Base-by-base conservation (phyloP, 2,329 filamentous ascomycete species). In the Cordyceps cateniannulata region DNA sequence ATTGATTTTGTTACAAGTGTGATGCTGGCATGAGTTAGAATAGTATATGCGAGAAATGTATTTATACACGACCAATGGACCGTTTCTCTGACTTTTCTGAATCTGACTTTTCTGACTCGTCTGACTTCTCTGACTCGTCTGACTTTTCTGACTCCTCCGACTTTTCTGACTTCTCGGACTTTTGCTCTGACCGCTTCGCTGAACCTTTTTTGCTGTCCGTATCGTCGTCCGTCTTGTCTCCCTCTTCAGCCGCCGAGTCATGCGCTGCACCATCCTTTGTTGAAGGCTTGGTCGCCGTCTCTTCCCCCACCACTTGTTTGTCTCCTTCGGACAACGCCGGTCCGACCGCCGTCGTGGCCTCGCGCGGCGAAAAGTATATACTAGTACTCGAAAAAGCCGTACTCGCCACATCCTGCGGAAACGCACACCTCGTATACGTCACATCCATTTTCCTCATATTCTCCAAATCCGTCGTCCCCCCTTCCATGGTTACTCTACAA, bases 331-430 rank as follows among this genome's bases (percentile, higher is more conserved):
- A 29, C 14, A 16, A 18, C 2, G 40, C 12, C 6, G 27, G 4
- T 9, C n/a, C 14, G 12, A 32, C 18, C 12, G 35, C 25, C 25
- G 25, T 10, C 7, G 10, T 24, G 52, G 54, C 22, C 29, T 59
- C 40, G 3, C 4, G 49, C 29, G 49, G 49, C 18, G 20, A 6
- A 75, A 76, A 78, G 59, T 79, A 77, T 8, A 79, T 71, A 20
- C 64, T 67, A 0, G 76, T 79, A 60, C 70, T 75, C 0, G 73
- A 76, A 59, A 79, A 79, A 2, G 72, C 73, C 7, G 69, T 69
- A 4, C 66, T 69, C 1, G 67, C 63, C n/a, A 18, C 35, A 16
- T 78, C 75, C 12, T 74, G 70, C 0, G 77, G 77, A 59, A 79
- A 78, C 0, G 62, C 55, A 24, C 68, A 68, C 49, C 69, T 69